phyloP scores from a whole-genome alignment of 306 rosid species.

The Luffa aegyptiaca region DNA sequence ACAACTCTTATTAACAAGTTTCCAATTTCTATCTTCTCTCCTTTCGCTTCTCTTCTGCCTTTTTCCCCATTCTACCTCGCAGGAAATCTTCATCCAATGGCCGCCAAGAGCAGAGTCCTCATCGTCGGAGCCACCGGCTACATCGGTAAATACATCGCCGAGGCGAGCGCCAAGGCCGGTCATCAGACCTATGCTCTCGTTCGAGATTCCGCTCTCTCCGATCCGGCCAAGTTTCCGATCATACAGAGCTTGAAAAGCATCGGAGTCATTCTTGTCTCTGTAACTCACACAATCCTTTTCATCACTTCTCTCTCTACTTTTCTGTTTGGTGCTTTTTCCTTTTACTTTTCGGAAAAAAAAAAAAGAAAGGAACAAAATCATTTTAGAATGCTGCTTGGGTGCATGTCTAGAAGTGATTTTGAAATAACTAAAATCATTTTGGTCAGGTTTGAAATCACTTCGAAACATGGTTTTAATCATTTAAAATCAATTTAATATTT shows the following conservation, averaged over 20 bases:
- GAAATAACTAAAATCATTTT: too few relatives aligned
- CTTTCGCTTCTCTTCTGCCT: too few relatives aligned
- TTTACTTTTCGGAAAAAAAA: too few relatives aligned
- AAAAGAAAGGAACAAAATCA: too few relatives aligned
- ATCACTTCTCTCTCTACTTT: neutral
- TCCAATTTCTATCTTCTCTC: too few relatives aligned
- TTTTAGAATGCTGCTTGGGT: neutral
- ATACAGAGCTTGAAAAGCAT: neutral
- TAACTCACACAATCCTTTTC: neutral
- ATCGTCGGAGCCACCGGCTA: neutral
- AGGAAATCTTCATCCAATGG: neutral
- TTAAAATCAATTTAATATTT: too few relatives aligned
- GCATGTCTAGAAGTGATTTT: too few relatives aligned
- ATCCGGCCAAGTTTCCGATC: neutral
- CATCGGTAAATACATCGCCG: neutral
- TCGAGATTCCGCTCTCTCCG: neutral
- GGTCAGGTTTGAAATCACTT: too few relatives aligned
- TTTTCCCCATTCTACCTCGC: too few relatives aligned
- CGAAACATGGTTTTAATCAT: too few relatives aligned
- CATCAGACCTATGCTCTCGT: neutral
- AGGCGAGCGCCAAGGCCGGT: neutral
- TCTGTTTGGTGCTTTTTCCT: neutral
- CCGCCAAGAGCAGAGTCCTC: neutral
- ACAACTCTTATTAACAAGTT: too few relatives aligned
- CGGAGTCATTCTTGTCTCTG: neutral